phyloP scores from a whole-genome alignment of 1,284 basidiomycete genomes.

The Sanghuangporus baumii region DNA sequence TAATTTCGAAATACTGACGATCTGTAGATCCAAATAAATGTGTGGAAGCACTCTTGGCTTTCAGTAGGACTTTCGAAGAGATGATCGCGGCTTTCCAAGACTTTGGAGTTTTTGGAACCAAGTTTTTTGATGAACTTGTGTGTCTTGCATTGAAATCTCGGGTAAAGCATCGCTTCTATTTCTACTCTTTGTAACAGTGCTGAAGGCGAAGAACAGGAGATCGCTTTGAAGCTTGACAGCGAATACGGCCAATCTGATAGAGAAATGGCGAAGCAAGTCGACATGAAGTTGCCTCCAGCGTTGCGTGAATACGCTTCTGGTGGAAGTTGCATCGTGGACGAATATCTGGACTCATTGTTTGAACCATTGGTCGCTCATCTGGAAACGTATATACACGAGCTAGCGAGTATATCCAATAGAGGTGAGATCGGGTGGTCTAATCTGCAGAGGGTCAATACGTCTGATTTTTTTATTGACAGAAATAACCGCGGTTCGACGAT shows the following conservation, averaged over 20 bases:
- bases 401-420: not conserved
- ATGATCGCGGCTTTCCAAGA: not conserved
- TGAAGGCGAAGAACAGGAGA: not conserved
- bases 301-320: not conserved
- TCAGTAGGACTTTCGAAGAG: not conserved
- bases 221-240: not conserved
- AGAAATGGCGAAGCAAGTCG: not conserved
- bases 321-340: not conserved
- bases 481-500: no score
- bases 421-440: not conserved
- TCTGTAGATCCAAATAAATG: not conserved
- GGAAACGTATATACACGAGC: not conserved
- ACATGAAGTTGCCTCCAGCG: not conserved
- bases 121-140: not conserved
- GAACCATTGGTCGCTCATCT: not conserved
- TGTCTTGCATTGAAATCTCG: not conserved
- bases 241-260: constrained; percentile 1
- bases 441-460: no score
- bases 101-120: not conserved
- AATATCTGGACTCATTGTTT: not conserved
- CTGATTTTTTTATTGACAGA: no score
- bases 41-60: not conserved
- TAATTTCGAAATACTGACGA: not conserved
- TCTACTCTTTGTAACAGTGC: not conserved
- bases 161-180: not conserved